phyloP scores from a whole-genome alignment of 352 stramenopile genomes.

The Pythium grandisporangium region DNA sequence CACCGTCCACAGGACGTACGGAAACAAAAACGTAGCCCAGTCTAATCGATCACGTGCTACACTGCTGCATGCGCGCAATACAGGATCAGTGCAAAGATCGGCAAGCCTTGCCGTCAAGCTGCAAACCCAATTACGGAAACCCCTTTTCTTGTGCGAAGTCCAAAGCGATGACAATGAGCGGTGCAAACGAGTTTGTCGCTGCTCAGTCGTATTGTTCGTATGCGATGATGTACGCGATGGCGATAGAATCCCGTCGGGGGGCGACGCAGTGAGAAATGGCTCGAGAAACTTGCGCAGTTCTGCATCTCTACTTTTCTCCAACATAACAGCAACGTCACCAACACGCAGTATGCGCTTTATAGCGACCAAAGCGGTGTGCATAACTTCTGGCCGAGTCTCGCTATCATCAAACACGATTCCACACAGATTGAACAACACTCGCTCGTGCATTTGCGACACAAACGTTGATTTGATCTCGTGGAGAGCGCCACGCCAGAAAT shows the following conservation, averaged over 20 bases:
- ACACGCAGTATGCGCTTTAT: slow-evolving; percentile 40
- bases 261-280: slow-evolving; percentile 30
- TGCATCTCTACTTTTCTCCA: slow-evolving; percentile 37
- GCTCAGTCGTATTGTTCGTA: too few relatives aligned
- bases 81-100: slow-evolving; percentile 20
- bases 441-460: slow-evolving; percentile 42
- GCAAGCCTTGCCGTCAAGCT: slow-evolving; percentile 32
- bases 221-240: slow-evolving; percentile 1
- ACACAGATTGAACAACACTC: slow-evolving; percentile 41
- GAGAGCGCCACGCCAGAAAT: slow-evolving; percentile 50
- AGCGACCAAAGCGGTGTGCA: slow-evolving; percentile 33
- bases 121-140: slow-evolving; percentile 58
- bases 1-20: slow-evolving; percentile 39
- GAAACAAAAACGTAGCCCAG: slow-evolving; percentile 71
- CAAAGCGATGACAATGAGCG: slow-evolving; percentile 18
- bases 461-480: slow-evolving; percentile 42
- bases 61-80: slow-evolving; percentile 37
- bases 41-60: slow-evolving; percentile 33
- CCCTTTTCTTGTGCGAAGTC: slow-evolving; percentile 17
- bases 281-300: slow-evolving; percentile 60
- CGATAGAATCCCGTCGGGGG: slow-evolving; percentile 49
- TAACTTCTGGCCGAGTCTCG: slow-evolving; percentile 14
- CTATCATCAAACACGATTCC: slow-evolving; percentile 56
- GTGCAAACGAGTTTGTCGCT: too few relatives aligned
- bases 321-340: slow-evolving; percentile 19